A percentile compares a stretch with the other conserved stretches of the same genome.
Evolutionary conservation across 352 stramenopile genomes (phyloP).

Genomic region (Phytopythium vexans): DNA sequence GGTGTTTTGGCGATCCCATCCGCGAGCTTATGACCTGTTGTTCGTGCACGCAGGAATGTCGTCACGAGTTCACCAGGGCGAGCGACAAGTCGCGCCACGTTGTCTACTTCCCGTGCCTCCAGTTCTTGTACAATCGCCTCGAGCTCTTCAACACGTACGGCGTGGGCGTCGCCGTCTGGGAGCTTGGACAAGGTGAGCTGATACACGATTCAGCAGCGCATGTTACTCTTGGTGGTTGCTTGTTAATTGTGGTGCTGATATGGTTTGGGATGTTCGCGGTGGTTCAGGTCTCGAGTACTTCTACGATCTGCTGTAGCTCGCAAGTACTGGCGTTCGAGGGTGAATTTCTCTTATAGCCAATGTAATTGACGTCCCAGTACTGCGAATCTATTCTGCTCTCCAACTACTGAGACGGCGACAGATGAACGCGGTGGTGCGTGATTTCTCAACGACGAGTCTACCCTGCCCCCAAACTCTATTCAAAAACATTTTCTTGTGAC

Average conservation of each 20-base stretch:
- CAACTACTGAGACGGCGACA: no score
- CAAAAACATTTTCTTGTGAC: no score
- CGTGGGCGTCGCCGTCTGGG: conserved; percentile 68
- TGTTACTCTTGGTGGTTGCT: neutral
- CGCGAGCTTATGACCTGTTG: conserved; percentile 1
- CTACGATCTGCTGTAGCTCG: conserved; percentile 55
- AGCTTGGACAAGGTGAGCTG: conserved; percentile 70
- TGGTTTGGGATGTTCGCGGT: conserved; percentile 7
- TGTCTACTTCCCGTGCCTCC: conserved; percentile 80
- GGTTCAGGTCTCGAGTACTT: conserved; percentile 72
- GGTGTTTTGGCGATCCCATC: neutral
- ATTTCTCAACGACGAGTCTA: no score
- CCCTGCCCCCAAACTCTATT: no score
- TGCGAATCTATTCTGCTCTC: no score
- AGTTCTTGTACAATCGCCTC: conserved; percentile 72
- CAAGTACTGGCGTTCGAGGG: neutral
- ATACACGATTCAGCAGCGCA: neutral
- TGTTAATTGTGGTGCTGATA: conserved; percentile 1
- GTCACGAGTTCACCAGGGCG: conserved; percentile 38
- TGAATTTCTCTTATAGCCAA: no score
- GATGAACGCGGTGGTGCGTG: no score
- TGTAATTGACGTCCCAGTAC: no score
- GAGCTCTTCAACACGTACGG: conserved; percentile 41
- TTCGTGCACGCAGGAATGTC: conserved; percentile 49
- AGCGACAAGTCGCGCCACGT: conserved; percentile 29